Evolutionary conservation across 768 basidiomycete genomes (phyloP), one percentile per base, ranked within the genome.

Genomic region (Piloderma croceum): DNA sequence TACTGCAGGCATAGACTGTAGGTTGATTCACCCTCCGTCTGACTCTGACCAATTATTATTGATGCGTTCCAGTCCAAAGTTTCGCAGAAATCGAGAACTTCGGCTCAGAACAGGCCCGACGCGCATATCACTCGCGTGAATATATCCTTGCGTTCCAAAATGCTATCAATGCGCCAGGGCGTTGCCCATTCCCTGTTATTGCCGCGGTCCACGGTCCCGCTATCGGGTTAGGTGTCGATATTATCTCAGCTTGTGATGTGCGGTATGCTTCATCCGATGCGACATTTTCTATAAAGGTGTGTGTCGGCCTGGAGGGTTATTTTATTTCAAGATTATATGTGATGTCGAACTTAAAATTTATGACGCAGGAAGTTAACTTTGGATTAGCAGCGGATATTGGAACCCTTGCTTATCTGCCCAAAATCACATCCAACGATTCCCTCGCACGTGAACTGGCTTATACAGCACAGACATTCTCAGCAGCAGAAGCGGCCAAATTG

Each of bases 351-450:
- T 6, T 45, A n/a, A n/a, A n/a, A n/a, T n/a, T n/a, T n/a, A n/a
- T n/a, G n/a, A n/a, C 32, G 10, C 52, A 90, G 87, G 88, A 93
- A 70, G 81, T 90, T 3, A 86, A 91, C 53, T 73, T 91, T 19
- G 90, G 86, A 0, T 68, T 94, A 1, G 90, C 91, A 3, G 83
- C 91, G 1, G 91, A 93, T 54, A 80, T 92, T 29, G 92, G 92
- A 1, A 80, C 88, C 0, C 75, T 94, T 5, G 86, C 90, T 2
- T 79, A 81, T 37, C 65, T 93, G 5, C 88, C 86, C 0, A 87
- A 88, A 51, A 70, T 87, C 34, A 73, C 75, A 0, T 87, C 80
- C 1, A 91, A 90, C 60, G 70, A 76, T 21, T 86, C 83, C 2
- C 68, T 84, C 10, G 62, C 79, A 3, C 71, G 76, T 34, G 91